Conservation (phyloP, 768 basidiomycete species). For the Daedaleopsis nitida region DNA sequence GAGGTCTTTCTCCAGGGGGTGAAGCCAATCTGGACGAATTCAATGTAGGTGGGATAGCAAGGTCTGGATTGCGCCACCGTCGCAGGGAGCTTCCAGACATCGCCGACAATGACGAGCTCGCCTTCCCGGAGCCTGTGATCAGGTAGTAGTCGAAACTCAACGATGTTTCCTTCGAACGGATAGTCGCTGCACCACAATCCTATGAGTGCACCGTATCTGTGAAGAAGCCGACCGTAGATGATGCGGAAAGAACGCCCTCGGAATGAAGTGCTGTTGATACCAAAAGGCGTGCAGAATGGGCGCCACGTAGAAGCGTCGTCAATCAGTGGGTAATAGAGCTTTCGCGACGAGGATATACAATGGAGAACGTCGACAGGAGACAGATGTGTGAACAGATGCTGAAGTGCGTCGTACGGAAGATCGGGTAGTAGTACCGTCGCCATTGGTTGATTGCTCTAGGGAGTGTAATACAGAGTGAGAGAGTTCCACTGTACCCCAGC, state of each 20-base stretch:
- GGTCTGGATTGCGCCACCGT: background rate
- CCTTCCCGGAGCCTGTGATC: slow-evolving; percentile 15
- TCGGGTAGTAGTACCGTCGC: slow-evolving; percentile 1
- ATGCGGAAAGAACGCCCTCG: slow-evolving; percentile 13
- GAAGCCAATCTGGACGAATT: slow-evolving; percentile 21
- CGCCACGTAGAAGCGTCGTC: slow-evolving; percentile 23
- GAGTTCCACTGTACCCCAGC: too few relatives aligned
- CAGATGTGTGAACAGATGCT: slow-evolving; percentile 15
- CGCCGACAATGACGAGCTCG: slow-evolving; percentile 21
- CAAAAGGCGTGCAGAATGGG: slow-evolving; percentile 19
- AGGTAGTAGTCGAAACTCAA: slow-evolving; percentile 26
- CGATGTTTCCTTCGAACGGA: slow-evolving; percentile 22
- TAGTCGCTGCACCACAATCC: slow-evolving; percentile 30
- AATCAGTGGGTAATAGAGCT: slow-evolving; percentile 15
- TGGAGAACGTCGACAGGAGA: slow-evolving; percentile 19
- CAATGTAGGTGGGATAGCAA: slow-evolving; percentile 6
- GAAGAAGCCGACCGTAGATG: slow-evolving; percentile 23
- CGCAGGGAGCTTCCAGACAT: slow-evolving; percentile 22
- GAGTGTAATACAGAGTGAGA: too few relatives aligned
- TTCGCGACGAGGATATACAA: slow-evolving; percentile 8
- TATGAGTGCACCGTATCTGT: slow-evolving; percentile 25
- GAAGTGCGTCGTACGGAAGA: slow-evolving; percentile 25
- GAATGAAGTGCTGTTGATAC: slow-evolving; percentile 16
- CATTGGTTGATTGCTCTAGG: slow-evolving; percentile 4
- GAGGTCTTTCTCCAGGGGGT: background rate